Conservation (phyloP, 257 asterid genomes). For the Nicotiana noctiflora region DNA sequence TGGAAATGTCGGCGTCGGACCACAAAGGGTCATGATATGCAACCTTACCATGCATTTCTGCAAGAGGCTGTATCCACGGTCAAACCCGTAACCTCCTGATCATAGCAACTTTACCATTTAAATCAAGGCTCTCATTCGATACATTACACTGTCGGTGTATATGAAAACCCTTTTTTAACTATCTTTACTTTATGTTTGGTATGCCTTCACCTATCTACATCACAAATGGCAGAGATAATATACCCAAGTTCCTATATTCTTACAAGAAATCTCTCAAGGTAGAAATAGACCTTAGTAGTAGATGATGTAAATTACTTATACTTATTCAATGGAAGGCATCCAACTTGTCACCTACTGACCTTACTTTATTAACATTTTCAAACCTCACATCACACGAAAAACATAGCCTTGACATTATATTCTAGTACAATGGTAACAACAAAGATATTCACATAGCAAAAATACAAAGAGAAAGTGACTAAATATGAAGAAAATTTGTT, state of each 20-base stretch:
- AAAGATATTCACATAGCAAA: background rate
- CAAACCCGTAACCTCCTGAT: no score
- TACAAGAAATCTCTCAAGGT: background rate
- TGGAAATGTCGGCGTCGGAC: rapidly evolving
- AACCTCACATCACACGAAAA: conserved; percentile 48
- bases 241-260: background rate
- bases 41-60: no score
- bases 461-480: background rate
- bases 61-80: no score
- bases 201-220: no score
- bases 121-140: no score
- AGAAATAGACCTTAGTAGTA: background rate
- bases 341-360: conserved; percentile 75
- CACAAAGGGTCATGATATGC: no score
- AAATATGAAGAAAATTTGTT: background rate
- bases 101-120: no score
- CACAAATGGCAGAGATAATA: background rate
- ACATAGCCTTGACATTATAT: conserved; percentile 4
- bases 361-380: conserved; percentile 21
- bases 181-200: no score
- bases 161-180: no score
- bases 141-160: no score
- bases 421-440: conserved; percentile 1
- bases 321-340: conserved; percentile 30
- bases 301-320: background rate